Percentiles rank a stretch among this genome's conserved stretches.
phyloP scores from a whole-genome alignment of 148 eudicot genomes.

The Cornus kousa region DNA sequence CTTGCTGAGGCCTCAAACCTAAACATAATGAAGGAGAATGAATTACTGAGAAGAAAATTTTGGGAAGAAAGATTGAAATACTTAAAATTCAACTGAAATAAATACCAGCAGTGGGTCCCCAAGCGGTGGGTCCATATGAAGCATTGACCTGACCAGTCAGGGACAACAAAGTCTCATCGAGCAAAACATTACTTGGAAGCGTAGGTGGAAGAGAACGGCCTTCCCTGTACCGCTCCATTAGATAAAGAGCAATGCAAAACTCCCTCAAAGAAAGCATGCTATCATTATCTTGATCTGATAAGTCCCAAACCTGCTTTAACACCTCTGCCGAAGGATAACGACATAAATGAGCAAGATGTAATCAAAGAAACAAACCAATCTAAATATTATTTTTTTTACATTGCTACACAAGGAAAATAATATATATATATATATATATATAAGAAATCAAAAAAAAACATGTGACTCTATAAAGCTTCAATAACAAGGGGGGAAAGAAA shows the following conservation, averaged over 20 bases:
- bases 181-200: conserved; percentile 74
- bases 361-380: background rate
- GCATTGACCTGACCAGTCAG: conserved; percentile 73
- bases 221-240: conserved; percentile 95
- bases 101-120: conserved; percentile 65
- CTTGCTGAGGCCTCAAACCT: conserved; percentile 79
- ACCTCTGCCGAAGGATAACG: conserved; percentile 51
- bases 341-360: background rate
- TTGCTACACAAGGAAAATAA: conserved; percentile 1
- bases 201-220: conserved; percentile 83
- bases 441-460: background rate
- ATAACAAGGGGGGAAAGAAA: background rate
- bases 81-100: conserved; percentile 16
- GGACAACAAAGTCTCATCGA: conserved; percentile 84
- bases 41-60: background rate
- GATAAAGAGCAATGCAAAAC: conserved; percentile 85
- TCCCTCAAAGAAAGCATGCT: conserved; percentile 99
- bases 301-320: conserved; percentile 97
- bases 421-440: conserved; percentile 13
- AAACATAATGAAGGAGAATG: conserved; percentile 11
- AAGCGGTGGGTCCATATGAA: conserved; percentile 56
- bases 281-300: conserved; percentile 95
- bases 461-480: background rate
- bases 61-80: background rate
- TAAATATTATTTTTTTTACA: background rate